These are phyloP conservation scores for Kwoniella bestiolae DNA, from an alignment of 768 basidiomycete genomes.

Conservation along the genomic window DNA sequence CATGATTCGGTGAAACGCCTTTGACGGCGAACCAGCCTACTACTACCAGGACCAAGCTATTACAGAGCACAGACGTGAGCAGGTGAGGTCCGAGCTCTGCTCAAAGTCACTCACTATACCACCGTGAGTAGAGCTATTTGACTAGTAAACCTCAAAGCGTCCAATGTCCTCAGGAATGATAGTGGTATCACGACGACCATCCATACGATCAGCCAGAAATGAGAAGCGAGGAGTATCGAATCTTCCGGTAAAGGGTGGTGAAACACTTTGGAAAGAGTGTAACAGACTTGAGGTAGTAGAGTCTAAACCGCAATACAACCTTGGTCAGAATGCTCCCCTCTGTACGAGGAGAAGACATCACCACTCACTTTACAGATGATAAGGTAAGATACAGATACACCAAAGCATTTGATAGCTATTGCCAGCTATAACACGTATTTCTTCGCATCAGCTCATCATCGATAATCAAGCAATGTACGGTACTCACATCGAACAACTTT, in stretches of 20 bases:
- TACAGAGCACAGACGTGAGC: background rate
- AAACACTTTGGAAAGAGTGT: constrained; percentile 78
- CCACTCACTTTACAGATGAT: constrained; percentile 56
- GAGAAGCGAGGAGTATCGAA: constrained; percentile 61
- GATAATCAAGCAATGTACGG: no score
- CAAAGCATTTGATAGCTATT: constrained; percentile 95
- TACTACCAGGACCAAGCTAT: constrained; percentile 53
- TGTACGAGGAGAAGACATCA: background rate
- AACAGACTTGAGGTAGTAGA: constrained; percentile 87
- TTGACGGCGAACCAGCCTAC: constrained; percentile 56
- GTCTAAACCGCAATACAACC: constrained; percentile 62
- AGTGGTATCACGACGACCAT: constrained; percentile 75
- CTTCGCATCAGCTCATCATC: background rate
- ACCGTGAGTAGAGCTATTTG: constrained; percentile 90
- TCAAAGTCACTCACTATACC: constrained; percentile 63
- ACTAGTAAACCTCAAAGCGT: constrained; percentile 86
- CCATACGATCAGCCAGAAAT: constrained; percentile 79
- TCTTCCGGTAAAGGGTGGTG: constrained; percentile 63
- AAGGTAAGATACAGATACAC: constrained; percentile 84
- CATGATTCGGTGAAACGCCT: constrained; percentile 43
- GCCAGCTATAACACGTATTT: constrained; percentile 61
- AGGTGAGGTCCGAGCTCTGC: background rate
- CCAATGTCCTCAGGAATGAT: constrained; percentile 77
- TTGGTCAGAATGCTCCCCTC: background rate
- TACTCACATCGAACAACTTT: constrained; percentile 68